Conservation (phyloP, 1,284 basidiomycete genomes). For the Ustanciosporium gigantosporum region DNA sequence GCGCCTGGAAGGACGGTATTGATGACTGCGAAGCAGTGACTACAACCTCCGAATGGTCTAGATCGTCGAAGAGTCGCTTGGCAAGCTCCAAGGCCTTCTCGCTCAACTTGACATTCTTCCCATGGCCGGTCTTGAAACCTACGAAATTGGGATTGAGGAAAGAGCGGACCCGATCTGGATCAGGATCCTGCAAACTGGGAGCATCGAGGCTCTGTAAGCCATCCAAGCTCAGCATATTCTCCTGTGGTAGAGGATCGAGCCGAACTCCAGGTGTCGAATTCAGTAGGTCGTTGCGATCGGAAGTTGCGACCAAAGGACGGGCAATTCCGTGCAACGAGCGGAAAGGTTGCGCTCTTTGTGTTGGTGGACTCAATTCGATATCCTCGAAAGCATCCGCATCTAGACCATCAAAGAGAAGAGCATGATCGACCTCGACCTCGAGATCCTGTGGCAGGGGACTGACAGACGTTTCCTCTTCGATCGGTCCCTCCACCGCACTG, state of each 20-base stretch:
- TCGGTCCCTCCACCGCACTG: no score
- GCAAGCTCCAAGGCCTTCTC: slow-evolving; percentile 22
- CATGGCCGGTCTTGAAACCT: slow-evolving; percentile 24
- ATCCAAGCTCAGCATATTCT: no score
- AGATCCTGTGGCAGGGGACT: not conserved
- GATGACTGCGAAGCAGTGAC: slow-evolving; percentile 8
- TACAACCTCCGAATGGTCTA: slow-evolving; percentile 10
- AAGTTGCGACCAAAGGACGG: no score
- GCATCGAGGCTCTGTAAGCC: no score
- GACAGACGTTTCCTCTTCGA: no score
- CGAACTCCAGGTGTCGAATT: no score
- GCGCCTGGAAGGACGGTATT: slow-evolving; percentile 1
- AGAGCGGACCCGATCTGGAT: slow-evolving; percentile 13
- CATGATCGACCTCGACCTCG: slow-evolving; percentile 7
- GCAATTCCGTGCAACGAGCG: no score
- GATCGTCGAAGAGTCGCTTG: slow-evolving; percentile 15
- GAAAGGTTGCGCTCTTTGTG: slow-evolving; percentile 2
- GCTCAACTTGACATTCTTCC: slow-evolving; percentile 18
- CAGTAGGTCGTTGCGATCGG: no score
- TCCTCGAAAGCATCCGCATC: slow-evolving; percentile 31
- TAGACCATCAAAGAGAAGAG: slow-evolving; percentile 28
- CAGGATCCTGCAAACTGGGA: no score
- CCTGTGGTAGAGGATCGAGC: no score
- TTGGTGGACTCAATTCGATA: slow-evolving; percentile 29
- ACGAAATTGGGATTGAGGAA: slow-evolving; percentile 23